phyloP scores from a whole-genome alignment of 192 early-diverging fungal genomes.

The Coemansia sp. region DNA sequence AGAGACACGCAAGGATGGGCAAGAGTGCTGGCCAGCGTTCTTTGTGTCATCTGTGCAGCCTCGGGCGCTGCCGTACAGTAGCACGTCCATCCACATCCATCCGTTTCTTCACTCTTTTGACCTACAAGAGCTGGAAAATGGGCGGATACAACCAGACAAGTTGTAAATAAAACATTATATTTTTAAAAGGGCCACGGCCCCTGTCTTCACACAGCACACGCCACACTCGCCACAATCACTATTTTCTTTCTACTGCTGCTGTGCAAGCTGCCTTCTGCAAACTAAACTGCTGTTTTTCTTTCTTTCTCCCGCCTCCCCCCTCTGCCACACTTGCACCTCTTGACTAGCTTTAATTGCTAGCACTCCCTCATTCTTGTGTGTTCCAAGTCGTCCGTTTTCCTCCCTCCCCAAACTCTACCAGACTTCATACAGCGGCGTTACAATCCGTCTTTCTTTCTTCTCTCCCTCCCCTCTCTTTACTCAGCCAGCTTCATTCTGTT shows the following conservation, averaged over 20 bases:
- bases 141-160: neutral
- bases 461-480: neutral
- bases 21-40: neutral
- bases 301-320: slow-evolving; percentile 1
- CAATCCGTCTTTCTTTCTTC: neutral
- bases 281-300: neutral
- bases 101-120: neutral
- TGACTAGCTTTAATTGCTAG: slow-evolving; percentile 8
- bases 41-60: slow-evolving; percentile 3
- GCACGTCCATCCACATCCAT: neutral
- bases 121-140: neutral
- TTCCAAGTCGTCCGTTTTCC: neutral
- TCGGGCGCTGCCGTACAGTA: neutral
- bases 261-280: slow-evolving; percentile 8
- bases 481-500: slow-evolving; percentile 2
- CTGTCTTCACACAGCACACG: slow-evolving; percentile 43
- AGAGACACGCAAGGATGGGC: neutral
- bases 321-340: neutral
- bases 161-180: neutral
- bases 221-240: slow-evolving; percentile 51
- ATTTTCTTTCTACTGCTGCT: slow-evolving; percentile 18
- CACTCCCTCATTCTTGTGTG: slow-evolving; percentile 3
- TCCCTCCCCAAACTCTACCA: slow-evolving; percentile 16
- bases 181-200: slow-evolving; percentile 10
- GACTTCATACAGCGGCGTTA: slow-evolving; percentile 7